phyloP scores from a whole-genome alignment of 1,284 basidiomycete genomes.

The Cryptococcus wingfieldii region DNA sequence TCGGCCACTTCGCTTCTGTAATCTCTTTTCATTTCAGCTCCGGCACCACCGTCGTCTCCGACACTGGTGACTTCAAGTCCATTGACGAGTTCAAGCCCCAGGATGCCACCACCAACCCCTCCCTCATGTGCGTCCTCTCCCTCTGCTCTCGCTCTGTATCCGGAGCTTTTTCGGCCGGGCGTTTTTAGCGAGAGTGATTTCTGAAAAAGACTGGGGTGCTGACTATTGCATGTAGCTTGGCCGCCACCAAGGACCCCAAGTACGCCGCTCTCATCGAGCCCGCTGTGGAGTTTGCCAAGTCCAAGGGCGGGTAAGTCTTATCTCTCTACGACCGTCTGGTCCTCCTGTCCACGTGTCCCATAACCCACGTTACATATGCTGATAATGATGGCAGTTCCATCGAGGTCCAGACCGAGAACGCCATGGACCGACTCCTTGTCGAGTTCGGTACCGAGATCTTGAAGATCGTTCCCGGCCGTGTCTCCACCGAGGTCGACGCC shows the following conservation, averaged over 20 bases:
- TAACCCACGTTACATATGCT: background rate
- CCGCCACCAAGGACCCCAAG: conserved; percentile 82
- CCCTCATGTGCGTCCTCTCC: conserved; percentile 53
- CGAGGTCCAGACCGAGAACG: conserved; percentile 67
- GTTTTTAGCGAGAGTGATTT: background rate
- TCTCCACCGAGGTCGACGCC: conserved; percentile 98
- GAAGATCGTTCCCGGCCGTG: conserved; percentile 92
- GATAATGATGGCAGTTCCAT: conserved; percentile 50
- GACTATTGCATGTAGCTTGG: conserved; percentile 54
- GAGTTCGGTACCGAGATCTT: conserved; percentile 97
- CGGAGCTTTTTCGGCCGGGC: background rate
- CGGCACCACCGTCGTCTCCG: conserved; percentile 90
- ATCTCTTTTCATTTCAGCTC: conserved; percentile 46
- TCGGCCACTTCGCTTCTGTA: background rate
- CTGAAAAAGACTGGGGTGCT: background rate
- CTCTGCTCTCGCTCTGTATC: background rate
- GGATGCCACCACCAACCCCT: conserved; percentile 92
- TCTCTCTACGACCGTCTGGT: background rate
- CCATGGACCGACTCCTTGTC: conserved; percentile 86
- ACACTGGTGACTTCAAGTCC: conserved; percentile 64
- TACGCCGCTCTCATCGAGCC: conserved; percentile 80
- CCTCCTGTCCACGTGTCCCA: background rate
- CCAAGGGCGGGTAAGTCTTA: conserved; percentile 59
- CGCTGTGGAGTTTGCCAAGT: conserved; percentile 77
- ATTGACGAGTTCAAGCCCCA: conserved; percentile 92